Percentiles rank a stretch among this genome's conserved stretches.
Evolutionary conservation across 495 filamentous ascomycete genomes (phyloP).

Genomic region (Jackrogersella multiformis): DNA sequence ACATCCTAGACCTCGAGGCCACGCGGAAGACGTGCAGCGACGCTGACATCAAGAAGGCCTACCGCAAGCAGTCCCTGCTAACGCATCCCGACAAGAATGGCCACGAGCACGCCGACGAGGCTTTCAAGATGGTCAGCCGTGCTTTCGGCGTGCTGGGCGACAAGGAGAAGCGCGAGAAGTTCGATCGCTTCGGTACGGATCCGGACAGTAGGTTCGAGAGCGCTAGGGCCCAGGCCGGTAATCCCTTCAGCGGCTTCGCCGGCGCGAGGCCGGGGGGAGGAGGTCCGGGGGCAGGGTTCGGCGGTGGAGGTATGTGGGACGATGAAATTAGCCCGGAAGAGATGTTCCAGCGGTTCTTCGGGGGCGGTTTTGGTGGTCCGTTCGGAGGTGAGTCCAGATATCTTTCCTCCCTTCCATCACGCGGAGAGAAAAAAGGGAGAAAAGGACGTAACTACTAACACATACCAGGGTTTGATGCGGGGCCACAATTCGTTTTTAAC

Average conservation of each 20-base stretch:
- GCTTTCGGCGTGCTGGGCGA: constrained; percentile 95
- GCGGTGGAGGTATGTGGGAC: constrained; percentile 74
- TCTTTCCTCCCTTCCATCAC: background rate
- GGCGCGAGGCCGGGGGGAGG: constrained; percentile 49
- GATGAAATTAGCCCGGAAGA: constrained; percentile 97
- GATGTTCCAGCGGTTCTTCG: constrained; percentile 95
- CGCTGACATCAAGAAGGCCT: constrained; percentile 91
- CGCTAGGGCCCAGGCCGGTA: constrained; percentile 61
- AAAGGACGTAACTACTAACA: background rate
- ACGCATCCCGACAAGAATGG: constrained; percentile 99
- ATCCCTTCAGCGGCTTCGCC: constrained; percentile 79
- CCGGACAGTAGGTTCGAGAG: constrained; percentile 85
- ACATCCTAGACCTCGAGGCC: constrained; percentile 76
- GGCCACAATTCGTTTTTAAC: constrained; percentile 91
- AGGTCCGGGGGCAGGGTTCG: constrained; percentile 51
- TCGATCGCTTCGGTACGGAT: constrained; percentile 87
- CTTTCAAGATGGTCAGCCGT: constrained; percentile 96
- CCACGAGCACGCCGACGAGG: constrained; percentile 95
- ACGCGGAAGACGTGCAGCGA: constrained; percentile 72
- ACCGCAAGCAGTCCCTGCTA: constrained; percentile 85
- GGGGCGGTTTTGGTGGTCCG: constrained; percentile 74
- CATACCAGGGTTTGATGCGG: constrained; percentile 66
- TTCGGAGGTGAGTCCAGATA: constrained; percentile 59
- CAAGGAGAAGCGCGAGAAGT: constrained; percentile 87
- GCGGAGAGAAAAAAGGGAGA: background rate